Percentiles rank a stretch among this genome's conserved stretches.
phyloP scores from a whole-genome alignment of 345 rosid genomes.

The Syzygium oleosum region DNA sequence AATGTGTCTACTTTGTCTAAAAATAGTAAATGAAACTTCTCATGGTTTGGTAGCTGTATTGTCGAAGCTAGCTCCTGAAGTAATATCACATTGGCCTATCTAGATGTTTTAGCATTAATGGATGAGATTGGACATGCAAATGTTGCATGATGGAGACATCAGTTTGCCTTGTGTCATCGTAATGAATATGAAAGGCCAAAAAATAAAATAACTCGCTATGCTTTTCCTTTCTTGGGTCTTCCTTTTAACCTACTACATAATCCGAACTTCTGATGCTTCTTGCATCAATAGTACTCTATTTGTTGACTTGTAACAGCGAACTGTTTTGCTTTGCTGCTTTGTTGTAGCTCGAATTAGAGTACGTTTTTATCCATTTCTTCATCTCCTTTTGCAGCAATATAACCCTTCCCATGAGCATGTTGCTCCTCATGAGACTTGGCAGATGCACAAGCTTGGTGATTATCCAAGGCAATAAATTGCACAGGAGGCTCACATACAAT shows the following conservation, averaged over 20 bases:
- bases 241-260: not conserved
- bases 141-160: not conserved
- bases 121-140: not conserved
- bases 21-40: not conserved
- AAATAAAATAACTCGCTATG: not conserved
- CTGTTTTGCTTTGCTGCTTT: not conserved
- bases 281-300: not conserved
- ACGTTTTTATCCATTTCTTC: not conserved
- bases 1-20: not conserved
- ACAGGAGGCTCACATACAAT: constrained; percentile 14
- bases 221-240: not conserved
- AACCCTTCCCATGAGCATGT: constrained; percentile 63
- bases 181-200: not conserved
- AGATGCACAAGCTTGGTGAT: constrained; percentile 58
- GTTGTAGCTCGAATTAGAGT: not conserved
- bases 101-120: not conserved
- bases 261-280: not conserved
- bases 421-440: constrained; percentile 93
- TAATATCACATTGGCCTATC: not conserved
- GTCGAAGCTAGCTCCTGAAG: not conserved
- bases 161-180: not conserved
- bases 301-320: not conserved
- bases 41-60: not conserved
- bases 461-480: constrained; percentile 33
- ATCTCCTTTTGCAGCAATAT: constrained; percentile 45